These are phyloP conservation scores for Neophaeococcomyces mojaviensis DNA, from an alignment of 2,329 filamentous ascomycete genomes.

Conservation along the genomic window DNA sequence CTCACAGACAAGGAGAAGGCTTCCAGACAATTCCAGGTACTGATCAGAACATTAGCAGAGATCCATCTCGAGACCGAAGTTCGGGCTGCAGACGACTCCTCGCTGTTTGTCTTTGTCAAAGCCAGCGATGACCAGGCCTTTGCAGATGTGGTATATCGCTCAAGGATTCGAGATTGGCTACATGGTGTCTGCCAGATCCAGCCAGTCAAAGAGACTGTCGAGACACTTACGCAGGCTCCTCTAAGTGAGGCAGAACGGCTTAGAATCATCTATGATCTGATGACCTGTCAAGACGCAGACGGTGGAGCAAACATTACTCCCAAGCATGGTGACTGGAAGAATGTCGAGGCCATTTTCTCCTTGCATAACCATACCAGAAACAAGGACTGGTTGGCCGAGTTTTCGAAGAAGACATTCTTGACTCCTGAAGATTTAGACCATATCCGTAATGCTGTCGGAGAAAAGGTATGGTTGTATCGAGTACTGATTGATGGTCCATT, in stretches of 20 bases:
- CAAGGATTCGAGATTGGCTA: conserved; percentile 88
- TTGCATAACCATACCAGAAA: conserved; percentile 73
- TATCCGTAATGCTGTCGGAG: conserved; percentile 70
- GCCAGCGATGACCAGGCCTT: conserved; percentile 69
- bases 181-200: conserved; percentile 74
- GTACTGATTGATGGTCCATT: neutral
- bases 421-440: conserved; percentile 60
- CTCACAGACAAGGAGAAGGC: conserved; percentile 59
- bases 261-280: conserved; percentile 77
- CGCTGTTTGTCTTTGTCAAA: conserved; percentile 75
- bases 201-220: conserved; percentile 63
- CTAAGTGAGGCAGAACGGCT: conserved; percentile 83
- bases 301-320: conserved; percentile 74
- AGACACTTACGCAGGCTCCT: conserved; percentile 63
- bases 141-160: conserved; percentile 72
- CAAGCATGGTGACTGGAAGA: conserved; percentile 60
- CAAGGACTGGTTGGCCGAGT: conserved; percentile 64
- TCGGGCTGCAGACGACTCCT: conserved; percentile 65
- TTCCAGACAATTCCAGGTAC: conserved; percentile 66
- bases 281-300: conserved; percentile 64
- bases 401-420: conserved; percentile 64
- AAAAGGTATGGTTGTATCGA: conserved; percentile 45
- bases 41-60: conserved; percentile 65
- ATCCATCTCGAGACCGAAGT: conserved; percentile 86
- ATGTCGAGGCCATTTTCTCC: conserved; percentile 67